A percentile compares a stretch with the other conserved stretches of the same genome.
Conservation (phyloP, 2,329 filamentous ascomycete genomes). For the Allantophomopsis lycopodina region DNA sequence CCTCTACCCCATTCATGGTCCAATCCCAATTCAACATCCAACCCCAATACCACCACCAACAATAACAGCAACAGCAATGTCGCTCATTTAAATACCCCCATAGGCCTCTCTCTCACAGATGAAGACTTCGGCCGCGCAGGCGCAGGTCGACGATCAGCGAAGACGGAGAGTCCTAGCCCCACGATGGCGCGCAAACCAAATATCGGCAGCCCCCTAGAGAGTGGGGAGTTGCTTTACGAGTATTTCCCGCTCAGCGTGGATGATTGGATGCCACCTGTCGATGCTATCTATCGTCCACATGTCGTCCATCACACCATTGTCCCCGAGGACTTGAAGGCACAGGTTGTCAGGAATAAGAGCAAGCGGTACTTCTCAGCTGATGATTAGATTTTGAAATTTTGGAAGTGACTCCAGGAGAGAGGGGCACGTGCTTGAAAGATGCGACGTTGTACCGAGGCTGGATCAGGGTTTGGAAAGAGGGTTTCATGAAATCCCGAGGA, state of each 20-base stretch:
- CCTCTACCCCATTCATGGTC: conserved; percentile 19
- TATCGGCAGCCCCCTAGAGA: conserved; percentile 52
- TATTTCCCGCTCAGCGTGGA: conserved; percentile 88
- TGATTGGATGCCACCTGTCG: conserved; percentile 84
- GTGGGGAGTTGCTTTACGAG: conserved; percentile 77
- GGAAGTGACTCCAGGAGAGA: too few relatives aligned
- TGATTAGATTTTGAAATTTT: conserved; percentile 7
- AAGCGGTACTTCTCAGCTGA: conserved; percentile 64
- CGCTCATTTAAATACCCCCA: conserved; percentile 13
- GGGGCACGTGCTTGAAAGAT: too few relatives aligned
- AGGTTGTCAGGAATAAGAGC: conserved; percentile 48
- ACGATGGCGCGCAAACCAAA: conserved; percentile 18
- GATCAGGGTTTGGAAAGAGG: too few relatives aligned
- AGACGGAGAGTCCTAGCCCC: conserved; percentile 10
- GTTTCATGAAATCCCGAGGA: too few relatives aligned
- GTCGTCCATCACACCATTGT: conserved; percentile 80
- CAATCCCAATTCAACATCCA: conserved; percentile 9
- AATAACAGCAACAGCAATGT: conserved; percentile 9
- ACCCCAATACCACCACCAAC: conserved; percentile 10
- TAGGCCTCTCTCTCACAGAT: conserved; percentile 42
- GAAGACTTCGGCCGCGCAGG: conserved; percentile 31
- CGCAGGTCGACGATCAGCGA: conserved; percentile 4
- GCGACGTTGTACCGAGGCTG: too few relatives aligned
- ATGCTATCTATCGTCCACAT: conserved; percentile 82
- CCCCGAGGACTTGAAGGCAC: conserved; percentile 56